Conservation (phyloP, 306 rosid genomes). For the Acmispon strigosus region DNA sequence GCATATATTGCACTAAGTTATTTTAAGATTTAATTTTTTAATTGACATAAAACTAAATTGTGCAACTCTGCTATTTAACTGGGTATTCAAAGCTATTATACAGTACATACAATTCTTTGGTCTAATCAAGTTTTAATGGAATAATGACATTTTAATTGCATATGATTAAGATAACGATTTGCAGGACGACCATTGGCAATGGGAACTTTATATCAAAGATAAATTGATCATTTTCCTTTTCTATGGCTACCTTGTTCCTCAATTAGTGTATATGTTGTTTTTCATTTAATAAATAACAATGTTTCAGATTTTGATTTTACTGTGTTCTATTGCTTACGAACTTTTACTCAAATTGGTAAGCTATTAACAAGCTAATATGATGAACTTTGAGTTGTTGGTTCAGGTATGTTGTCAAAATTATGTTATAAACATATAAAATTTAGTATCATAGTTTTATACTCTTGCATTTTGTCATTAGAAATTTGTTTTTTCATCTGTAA, state of each 20-base stretch:
- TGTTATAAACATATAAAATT: background rate
- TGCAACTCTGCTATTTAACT: constrained; percentile 38
- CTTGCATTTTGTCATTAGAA: background rate
- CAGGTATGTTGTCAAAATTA: constrained; percentile 10
- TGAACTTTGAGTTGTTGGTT: constrained; percentile 14
- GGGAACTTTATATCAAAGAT: constrained; percentile 20
- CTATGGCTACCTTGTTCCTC: background rate
- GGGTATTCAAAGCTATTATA: constrained; percentile 44
- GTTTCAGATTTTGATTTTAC: background rate
- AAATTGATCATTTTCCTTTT: constrained; percentile 22
- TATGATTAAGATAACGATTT: constrained; percentile 29
- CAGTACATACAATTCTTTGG: constrained; percentile 43
- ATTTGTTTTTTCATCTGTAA: background rate
- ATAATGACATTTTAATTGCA: constrained; percentile 26
- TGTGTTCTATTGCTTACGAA: constrained; percentile 14
- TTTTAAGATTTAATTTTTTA: constrained; percentile 26
- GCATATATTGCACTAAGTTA: constrained; percentile 20
- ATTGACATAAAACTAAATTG: constrained; percentile 25
- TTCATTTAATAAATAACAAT: background rate
- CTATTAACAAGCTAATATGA: constrained; percentile 1
- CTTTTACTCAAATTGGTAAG: constrained; percentile 22
- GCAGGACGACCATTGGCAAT: background rate
- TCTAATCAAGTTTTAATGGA: constrained; percentile 37
- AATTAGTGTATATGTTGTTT: background rate
- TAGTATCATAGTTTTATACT: background rate